Evolutionary conservation across 768 basidiomycete genomes (phyloP), one percentile per base, ranked within the genome.

Genomic region (Holtermannia corniformis): DNA sequence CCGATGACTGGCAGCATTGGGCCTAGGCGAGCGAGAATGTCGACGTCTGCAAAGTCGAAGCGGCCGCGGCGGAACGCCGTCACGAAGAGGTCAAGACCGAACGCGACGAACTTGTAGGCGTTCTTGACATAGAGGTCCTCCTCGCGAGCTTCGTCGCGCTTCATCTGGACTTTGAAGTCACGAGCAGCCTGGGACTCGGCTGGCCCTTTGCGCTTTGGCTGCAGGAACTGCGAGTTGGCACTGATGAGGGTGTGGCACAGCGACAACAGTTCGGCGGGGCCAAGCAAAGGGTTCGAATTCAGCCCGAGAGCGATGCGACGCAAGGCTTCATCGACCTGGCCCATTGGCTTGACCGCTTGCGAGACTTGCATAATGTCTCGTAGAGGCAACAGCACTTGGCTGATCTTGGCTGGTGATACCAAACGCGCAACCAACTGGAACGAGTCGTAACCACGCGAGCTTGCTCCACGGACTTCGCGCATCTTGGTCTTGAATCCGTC

Each of bases 401-500:
- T 83, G 69, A 96, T 82, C 60, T 83, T 82, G 16, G 74, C 63
- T 1, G 92, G 87, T 0, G 86, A 84, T 55, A 92, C 80, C 61
- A 80, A 77, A 57, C 83, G 83, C 10, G 93, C 85, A 26, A 87
- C 74, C 52, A 90, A 79, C 13, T 82, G 80, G 63, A 95, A 89
- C 0, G 86, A 83, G 66, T 97, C 90, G 26, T 93, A 74, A 1
- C 85, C 89, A 65, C 82, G 82, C n/a, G 87, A 81, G 2, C 83
- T 79, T 22, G 88, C 89, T 10, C 82, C 79, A 26, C 82, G 79
- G 24, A 92, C 93, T 74, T 99, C 93, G 20, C 86, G 80, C 82
- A 90, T 86, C 72, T 87, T 91, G 16, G 90, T 91, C 75, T 84
- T 88, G 81, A 93, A 96, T 22, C 84, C 92, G 61, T 91, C 89